These are phyloP conservation scores for Yamadazyma trypodendri DNA, from an alignment of 1,139 yeast genomes.

Conservation along the genomic window DNA sequence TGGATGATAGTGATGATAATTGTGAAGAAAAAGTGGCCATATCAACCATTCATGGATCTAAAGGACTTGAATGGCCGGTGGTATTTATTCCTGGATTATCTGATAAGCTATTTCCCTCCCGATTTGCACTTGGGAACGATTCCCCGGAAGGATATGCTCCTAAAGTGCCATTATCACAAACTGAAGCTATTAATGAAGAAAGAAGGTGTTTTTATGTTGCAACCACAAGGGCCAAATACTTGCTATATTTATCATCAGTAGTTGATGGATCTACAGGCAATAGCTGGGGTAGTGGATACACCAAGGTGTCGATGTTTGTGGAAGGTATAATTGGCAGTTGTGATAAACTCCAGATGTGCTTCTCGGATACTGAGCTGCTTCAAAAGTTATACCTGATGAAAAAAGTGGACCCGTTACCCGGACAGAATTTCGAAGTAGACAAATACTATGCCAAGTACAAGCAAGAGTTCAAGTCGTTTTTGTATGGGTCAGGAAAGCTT, in stretches of 20 bases:
- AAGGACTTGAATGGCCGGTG: slow-evolving; percentile 93
- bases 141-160: slow-evolving; percentile 19
- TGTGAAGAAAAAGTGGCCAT: slow-evolving; percentile 33
- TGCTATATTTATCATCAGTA: slow-evolving; percentile 38
- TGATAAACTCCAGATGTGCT: slow-evolving; percentile 18
- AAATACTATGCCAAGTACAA: slow-evolving; percentile 1
- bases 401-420: background rate
- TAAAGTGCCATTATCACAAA: background rate
- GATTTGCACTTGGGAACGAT: slow-evolving; percentile 34
- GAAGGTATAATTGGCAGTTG: slow-evolving; percentile 11
- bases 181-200: slow-evolving; percentile 60
- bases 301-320: slow-evolving; percentile 32
- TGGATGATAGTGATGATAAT: slow-evolving; percentile 12
- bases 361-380: slow-evolving; percentile 9
- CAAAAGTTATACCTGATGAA: background rate
- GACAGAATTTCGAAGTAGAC: background rate
- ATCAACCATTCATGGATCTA: slow-evolving; percentile 88
- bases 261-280: slow-evolving; percentile 18
- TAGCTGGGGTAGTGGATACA: slow-evolving; percentile 22
- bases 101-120: slow-evolving; percentile 60
- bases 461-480: background rate
- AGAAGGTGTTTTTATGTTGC: slow-evolving; percentile 87
- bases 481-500: background rate
- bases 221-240: slow-evolving; percentile 70
- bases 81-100: slow-evolving; percentile 77